Percentiles rank a stretch among this genome's conserved stretches.
These are phyloP conservation scores for Coemansia sp. DNA, from an alignment of 192 early-diverging fungal genomes.

Conservation along the genomic window DNA sequence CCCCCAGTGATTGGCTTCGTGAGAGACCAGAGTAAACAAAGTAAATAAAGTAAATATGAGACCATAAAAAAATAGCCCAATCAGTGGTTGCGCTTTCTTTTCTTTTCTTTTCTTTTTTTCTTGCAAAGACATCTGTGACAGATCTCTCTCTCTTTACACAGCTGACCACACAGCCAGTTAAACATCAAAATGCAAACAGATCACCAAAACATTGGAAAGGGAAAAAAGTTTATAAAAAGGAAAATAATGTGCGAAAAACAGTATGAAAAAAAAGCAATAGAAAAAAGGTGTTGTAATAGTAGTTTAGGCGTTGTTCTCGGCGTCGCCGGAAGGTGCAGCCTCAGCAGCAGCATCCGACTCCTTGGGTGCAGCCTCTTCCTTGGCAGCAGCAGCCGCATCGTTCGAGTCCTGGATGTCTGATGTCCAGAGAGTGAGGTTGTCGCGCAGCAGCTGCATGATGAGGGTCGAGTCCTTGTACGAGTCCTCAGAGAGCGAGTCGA, in stretches of 20 bases:
- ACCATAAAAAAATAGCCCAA: too few species aligned
- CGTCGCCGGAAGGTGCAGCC: constrained; percentile 16
- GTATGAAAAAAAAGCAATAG: neutral
- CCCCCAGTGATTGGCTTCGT: too few species aligned
- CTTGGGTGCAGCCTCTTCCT: constrained; percentile 38
- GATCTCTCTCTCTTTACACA: too few species aligned
- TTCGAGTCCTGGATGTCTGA: constrained; percentile 87
- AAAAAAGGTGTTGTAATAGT: neutral
- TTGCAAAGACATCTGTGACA: too few species aligned
- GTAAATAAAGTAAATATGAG: too few species aligned
- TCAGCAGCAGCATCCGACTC: constrained; percentile 32
- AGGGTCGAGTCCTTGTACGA: constrained; percentile 99
- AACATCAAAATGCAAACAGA: constrained; percentile 7
- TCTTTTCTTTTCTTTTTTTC: too few species aligned
- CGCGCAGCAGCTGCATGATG: constrained; percentile 99
- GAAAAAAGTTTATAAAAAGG: neutral
- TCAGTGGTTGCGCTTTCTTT: too few species aligned
- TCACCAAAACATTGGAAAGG: neutral
- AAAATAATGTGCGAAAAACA: constrained; percentile 3
- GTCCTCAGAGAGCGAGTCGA: constrained; percentile 97
- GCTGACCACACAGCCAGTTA: too few species aligned
- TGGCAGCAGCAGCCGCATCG: constrained; percentile 26
- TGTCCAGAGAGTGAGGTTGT: constrained; percentile 99
- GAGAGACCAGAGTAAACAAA: too few species aligned
- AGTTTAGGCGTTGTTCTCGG: constrained; percentile 23